phyloP scores from a whole-genome alignment of 306 rosid genomes.

The Cucurbita maxima region DNA sequence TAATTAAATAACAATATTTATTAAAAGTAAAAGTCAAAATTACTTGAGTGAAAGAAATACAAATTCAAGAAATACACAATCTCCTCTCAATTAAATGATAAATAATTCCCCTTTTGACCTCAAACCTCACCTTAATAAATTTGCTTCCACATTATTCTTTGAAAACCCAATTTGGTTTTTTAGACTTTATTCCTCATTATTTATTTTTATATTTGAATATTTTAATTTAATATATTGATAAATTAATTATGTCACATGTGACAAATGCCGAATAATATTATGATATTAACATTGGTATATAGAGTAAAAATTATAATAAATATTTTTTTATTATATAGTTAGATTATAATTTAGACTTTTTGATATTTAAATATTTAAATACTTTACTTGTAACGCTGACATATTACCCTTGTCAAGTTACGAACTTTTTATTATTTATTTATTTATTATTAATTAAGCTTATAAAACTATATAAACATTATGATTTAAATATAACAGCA shows the following conservation, averaged over 20 bases:
- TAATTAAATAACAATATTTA: background rate
- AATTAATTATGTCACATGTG: background rate
- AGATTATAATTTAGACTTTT: background rate
- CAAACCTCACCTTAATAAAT: background rate
- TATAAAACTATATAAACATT: no score
- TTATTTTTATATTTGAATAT: background rate
- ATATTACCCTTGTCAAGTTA: background rate
- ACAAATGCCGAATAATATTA: background rate
- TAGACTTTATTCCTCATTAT: background rate
- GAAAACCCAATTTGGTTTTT: background rate
- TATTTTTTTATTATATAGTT: background rate
- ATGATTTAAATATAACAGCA: no score
- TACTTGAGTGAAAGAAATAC: background rate
- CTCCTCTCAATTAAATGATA: background rate
- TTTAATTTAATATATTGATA: background rate
- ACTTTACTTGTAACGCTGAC: background rate
- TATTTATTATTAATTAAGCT: no score
- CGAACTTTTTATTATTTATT: no score
- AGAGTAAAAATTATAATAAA: background rate
- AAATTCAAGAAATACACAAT: conserved; percentile 1
- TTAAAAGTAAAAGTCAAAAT: background rate
- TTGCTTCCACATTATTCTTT: conserved; percentile 3
- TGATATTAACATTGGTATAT: background rate
- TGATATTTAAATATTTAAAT: background rate
- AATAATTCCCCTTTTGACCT: background rate